Base-by-base conservation (phyloP, 208 protist genomes). In the Crithidia sp. region DNA sequence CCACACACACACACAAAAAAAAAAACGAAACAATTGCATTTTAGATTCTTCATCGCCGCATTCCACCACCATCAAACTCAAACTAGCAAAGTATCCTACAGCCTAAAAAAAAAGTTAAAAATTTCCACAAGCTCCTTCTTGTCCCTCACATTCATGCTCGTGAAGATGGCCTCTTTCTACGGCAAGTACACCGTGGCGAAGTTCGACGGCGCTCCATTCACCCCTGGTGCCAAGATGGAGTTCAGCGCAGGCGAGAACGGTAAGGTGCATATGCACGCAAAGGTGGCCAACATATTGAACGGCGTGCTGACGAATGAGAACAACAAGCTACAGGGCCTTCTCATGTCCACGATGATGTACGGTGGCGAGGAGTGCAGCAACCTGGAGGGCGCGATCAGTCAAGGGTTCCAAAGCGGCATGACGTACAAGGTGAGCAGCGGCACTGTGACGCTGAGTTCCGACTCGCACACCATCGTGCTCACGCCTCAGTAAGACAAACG, bases 341-440 rank as follows among this genome's bases (percentile, higher is more conserved):
- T 90, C 14, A 77, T 79, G 28, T 87, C 85, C 9, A 90, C 85
- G n/a, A 59, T 37, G 58, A 87, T 79, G 82, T 59, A 76, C 63
- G 79, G 70, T 17, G 63, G 59, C 5, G 52, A 59, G 4, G 56
- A 49, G 12, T 19, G 64, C 39, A 80, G 83, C 78, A 58, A 67
- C 6, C 68, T 87, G 2, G 85, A 90, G 71, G 4, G 37, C 49
- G 63, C 75, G 5, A 45, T 90, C n/a, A 17, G 28, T n/a, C 19
- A 66, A 12, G 85, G 81, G 9, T 85, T 86, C 68, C 10, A 36
- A 37, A 60, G 39, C 0, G 85, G 85, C n/a, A 79, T 87, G 76
- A 16, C 41, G 56, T 81, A 68, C 58, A 59, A 19, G 43, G 36
- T 47, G 59, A 61, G 78, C 5, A 71, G 56, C 17, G 59, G 65